These are phyloP conservation scores for Mitragyna speciosa DNA, from an alignment of 257 asterid genomes.

Conservation along the genomic window DNA sequence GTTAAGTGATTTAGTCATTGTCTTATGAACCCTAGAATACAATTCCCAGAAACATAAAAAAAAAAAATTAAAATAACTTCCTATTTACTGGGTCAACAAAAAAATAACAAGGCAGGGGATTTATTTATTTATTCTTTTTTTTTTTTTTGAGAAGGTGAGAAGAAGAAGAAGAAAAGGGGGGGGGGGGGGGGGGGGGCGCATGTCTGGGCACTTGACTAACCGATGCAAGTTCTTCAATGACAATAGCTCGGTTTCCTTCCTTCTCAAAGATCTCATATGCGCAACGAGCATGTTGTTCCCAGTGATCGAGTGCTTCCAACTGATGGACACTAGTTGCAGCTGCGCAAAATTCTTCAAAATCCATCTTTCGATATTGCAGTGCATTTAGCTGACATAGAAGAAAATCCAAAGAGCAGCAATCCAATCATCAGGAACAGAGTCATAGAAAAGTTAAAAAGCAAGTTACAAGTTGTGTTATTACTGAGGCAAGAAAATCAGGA, in stretches of 20 bases:
- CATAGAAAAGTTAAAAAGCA: background rate
- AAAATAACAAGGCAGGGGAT: background rate
- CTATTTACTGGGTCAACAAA: background rate
- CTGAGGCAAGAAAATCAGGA: slow-evolving; percentile 54
- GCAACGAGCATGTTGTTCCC: slow-evolving; percentile 63
- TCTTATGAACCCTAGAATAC: background rate
- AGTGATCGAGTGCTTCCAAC: slow-evolving; percentile 53
- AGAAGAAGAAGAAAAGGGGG: background rate
- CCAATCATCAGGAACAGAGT: slow-evolving; percentile 1
- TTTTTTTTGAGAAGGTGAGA: too few relatives aligned
- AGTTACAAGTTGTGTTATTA: slow-evolving; percentile 22
- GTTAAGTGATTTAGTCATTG: background rate
- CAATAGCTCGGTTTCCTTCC: slow-evolving; percentile 65
- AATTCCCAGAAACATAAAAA: background rate
- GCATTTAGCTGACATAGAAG: slow-evolving; percentile 53
- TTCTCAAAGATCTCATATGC: slow-evolving; percentile 67
- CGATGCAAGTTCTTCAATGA: slow-evolving; percentile 75
- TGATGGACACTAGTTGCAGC: slow-evolving; percentile 65
- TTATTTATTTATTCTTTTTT: too few relatives aligned
- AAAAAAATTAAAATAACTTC: background rate
- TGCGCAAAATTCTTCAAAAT: slow-evolving; percentile 69
- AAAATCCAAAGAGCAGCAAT: slow-evolving; percentile 1
- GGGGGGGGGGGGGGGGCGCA: background rate
- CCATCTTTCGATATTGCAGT: slow-evolving; percentile 73
- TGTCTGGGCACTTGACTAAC: slow-evolving; percentile 33